These are phyloP conservation scores for Aegilops speltoides DNA, from an alignment of 176 grass and related monocot species.

Conservation along the genomic window DNA sequence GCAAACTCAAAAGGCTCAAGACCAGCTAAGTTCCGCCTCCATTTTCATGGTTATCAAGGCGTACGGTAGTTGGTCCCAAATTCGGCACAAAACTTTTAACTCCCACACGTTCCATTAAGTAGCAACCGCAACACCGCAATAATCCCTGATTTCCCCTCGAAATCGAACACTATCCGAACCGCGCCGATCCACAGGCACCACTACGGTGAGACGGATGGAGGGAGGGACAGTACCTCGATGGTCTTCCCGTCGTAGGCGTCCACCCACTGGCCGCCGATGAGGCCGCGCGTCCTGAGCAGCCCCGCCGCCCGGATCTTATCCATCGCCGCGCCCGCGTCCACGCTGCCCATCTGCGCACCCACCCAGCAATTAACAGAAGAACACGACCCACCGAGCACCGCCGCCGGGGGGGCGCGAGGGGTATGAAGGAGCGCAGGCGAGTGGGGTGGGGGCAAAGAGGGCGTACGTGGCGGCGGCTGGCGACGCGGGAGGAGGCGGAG, in stretches of 20 bases:
- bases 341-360: conserved; percentile 60
- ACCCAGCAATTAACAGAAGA: not conserved
- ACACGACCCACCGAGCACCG: not conserved
- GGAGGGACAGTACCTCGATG: conserved; percentile 48
- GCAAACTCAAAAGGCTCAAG: not conserved
- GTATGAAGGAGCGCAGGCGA: not conserved
- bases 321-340: conserved; percentile 52
- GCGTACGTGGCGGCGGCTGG: conserved; percentile 41
- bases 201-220: not conserved
- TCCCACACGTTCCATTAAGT: not conserved
- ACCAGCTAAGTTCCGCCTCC: not conserved
- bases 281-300: conserved; percentile 68
- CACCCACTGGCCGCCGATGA: conserved; percentile 82
- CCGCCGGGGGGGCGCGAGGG: not conserved
- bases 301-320: conserved; percentile 64
- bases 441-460: not conserved
- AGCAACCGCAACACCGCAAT: not conserved
- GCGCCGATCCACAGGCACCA: not conserved
- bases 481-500: not conserved
- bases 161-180: not conserved
- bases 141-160: not conserved
- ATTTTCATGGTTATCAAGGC: not conserved
- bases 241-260: conserved; percentile 88
- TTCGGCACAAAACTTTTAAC: not conserved
- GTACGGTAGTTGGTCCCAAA: not conserved